Base-by-base conservation (phyloP, 176 grass and related monocot species). In the Olyra latifolia region DNA sequence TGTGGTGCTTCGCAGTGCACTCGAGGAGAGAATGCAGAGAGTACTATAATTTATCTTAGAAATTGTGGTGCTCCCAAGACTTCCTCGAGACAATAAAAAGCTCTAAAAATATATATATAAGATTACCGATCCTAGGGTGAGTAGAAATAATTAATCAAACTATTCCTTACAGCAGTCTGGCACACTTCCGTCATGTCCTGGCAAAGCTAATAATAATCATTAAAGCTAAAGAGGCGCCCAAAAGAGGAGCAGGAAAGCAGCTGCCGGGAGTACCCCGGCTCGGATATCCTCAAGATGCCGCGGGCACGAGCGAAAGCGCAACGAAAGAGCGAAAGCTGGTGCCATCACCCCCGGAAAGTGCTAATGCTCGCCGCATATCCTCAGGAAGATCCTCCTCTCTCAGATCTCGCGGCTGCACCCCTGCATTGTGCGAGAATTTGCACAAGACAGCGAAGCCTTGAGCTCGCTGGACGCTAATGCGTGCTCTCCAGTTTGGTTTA, bases 221-320 rank as follows among this genome's bases (percentile, higher is more conserved):
- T n/a, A n/a, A n/a, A n/a, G n/a, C n/a, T n/a, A n/a, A n/a, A n/a
- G n/a, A n/a, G n/a, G 55, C 79, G 64, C 72, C 79, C 24, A 47
- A 70, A 82, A 30, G 72, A 77, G 64, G 79, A 71, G 69, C 77
- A 72, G n/a, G 57, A 76, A 56, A 35, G 65, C 47, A 50, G 13
- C 48, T 15, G 35, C 66, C 45, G 11, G 62, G 62, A 42, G 86
- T 35, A 88, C 62, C 85, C 82, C 52, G 12, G 7, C 24, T n/a
- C 71, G 89, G 77, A 91, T 91, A 91, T 88, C 85, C 89, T 57
- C 81, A 23, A 85, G 89, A 89, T 89, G 83, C 86, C 82, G 32
- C 41, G 76, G 27, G 56, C 69, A 53, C 72, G 19, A 22, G 35
- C 42, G 6, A 80, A 75, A 88, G 83, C 35, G 71, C 63, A 59